Percentiles rank a stretch among this genome's conserved stretches.
These are phyloP conservation scores for Nannochloropsis gaditana DNA, from an alignment of 108 stramenopile species.

Conservation along the genomic window DNA sequence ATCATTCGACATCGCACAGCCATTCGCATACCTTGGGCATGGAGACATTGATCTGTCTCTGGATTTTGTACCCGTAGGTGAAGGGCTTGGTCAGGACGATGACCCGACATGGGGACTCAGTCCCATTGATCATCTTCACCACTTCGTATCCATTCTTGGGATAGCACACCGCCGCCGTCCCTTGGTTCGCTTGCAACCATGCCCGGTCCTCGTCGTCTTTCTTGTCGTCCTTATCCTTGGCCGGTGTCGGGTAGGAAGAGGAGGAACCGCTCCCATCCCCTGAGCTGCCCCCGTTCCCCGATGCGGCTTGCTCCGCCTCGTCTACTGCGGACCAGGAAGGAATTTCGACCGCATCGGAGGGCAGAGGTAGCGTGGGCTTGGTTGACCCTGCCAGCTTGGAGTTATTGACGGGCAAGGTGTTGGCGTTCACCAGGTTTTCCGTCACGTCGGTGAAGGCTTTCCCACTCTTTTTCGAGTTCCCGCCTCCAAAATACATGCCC, in stretches of 20 bases:
- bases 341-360: not conserved
- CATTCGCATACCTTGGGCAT: not conserved
- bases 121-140: not conserved
- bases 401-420: not conserved
- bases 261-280: too few species aligned
- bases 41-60: not conserved
- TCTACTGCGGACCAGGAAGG: not conserved
- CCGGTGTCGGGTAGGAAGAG: not conserved
- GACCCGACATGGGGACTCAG: not conserved
- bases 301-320: not conserved
- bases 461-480: not conserved
- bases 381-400: not conserved
- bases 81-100: conserved; percentile 1
- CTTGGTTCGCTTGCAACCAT: not conserved
- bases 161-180: not conserved
- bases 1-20: too few species aligned
- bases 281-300: not conserved
- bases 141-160: conserved; percentile 1
- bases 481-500: not conserved
- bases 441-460: not conserved
- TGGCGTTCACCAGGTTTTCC: not conserved
- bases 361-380: not conserved
- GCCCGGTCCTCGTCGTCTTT: not conserved
- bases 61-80: not conserved
- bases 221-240: not conserved